Conservation (phyloP, 73 alveolate species). For the Symbiodinium natans region DNA sequence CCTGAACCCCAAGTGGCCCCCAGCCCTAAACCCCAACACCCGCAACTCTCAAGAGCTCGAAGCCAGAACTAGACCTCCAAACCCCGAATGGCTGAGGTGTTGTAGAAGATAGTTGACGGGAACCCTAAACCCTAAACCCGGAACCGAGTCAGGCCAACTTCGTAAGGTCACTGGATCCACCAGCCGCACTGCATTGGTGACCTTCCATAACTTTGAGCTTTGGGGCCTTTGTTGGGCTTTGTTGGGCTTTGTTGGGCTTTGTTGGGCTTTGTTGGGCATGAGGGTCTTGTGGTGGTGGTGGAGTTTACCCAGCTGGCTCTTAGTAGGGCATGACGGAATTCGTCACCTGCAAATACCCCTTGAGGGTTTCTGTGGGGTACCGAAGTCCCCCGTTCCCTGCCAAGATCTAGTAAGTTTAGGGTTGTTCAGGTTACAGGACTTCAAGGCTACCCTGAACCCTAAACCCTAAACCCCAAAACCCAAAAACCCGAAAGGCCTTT, state of each 20-base stretch:
- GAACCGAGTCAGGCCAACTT: neutral
- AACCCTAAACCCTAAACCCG: neutral
- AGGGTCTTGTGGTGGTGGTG: neutral
- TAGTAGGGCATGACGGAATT: too few species aligned
- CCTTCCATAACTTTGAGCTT: neutral
- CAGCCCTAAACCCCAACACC: neutral
- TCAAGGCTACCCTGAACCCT: neutral
- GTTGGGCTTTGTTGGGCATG: too few species aligned
- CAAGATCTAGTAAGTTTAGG: too few species aligned
- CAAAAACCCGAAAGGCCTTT: too few species aligned
- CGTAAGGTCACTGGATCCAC: constrained; percentile 56
- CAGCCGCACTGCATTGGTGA: constrained; percentile 38
- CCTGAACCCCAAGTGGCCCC: neutral
- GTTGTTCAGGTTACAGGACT: neutral
- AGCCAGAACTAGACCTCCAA: neutral
- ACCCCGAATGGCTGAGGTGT: too few species aligned
- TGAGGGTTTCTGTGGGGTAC: neutral
- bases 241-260: too few species aligned
- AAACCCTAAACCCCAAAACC: neutral
- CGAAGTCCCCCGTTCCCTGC: too few species aligned
- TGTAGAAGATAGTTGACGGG: too few species aligned
- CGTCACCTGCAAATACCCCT: too few species aligned
- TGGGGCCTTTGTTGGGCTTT: neutral
- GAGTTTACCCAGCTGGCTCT: too few species aligned
- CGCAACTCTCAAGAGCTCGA: too few species aligned